Conservation (phyloP, 148 eudicot species). For the Limonium bicolor region DNA sequence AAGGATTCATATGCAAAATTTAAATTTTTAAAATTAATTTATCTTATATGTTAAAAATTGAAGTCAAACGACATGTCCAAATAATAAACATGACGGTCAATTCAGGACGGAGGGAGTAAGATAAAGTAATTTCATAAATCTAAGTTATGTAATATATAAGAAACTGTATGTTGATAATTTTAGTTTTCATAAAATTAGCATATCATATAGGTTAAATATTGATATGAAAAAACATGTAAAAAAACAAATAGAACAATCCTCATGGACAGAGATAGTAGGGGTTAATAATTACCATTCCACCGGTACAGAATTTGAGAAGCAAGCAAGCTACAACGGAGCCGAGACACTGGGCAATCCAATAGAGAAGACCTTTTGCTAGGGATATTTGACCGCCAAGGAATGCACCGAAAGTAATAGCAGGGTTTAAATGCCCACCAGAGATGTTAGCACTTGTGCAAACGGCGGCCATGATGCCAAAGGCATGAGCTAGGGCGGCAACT, state of each 20-base stretch:
- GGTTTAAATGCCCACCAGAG: background rate
- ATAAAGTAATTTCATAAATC: background rate
- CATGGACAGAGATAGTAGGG: background rate
- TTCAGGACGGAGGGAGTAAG: too few species aligned
- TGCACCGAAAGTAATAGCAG: background rate
- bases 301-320: too few species aligned
- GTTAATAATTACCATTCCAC: background rate
- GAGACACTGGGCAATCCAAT: background rate
- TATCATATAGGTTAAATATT: background rate
- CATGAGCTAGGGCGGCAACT: background rate
- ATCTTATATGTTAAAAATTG: too few species aligned
- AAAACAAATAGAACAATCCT: background rate
- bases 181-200: background rate
- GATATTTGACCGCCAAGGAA: background rate
- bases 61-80: too few species aligned
- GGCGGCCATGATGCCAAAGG: background rate
- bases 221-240: background rate
- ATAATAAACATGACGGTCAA: too few species aligned
- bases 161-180: background rate
- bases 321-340: too few species aligned
- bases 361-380: background rate
- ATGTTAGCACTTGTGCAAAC: background rate
- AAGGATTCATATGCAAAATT: too few species aligned
- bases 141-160: background rate
- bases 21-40: too few species aligned